phyloP scores from a whole-genome alignment of 1,139 yeast genomes.

The Candida sanyaensis region DNA sequence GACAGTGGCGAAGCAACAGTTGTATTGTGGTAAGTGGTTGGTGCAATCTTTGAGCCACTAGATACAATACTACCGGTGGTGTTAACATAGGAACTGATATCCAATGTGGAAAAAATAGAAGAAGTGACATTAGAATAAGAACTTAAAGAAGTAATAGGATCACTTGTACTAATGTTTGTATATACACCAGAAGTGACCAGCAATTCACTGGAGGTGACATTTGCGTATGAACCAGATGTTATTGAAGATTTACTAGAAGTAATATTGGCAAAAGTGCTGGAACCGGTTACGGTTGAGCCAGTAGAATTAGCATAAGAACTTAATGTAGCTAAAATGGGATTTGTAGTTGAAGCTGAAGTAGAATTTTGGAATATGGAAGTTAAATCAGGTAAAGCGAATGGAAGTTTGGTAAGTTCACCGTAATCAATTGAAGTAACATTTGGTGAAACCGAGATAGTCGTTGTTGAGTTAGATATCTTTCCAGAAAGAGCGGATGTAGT shows the following conservation, averaged over 20 bases:
- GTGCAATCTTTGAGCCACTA: not conserved
- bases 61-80: not conserved
- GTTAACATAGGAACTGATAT: not conserved
- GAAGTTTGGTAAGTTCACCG: slow-evolving; percentile 2
- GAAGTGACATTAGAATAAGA: not conserved
- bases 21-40: not conserved
- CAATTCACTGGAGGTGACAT: not conserved
- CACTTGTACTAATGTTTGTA: not conserved
- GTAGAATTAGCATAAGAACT: not conserved
- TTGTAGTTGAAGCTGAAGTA: not conserved
- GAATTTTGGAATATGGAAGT: not conserved
- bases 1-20: not conserved
- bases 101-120: not conserved
- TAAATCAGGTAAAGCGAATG: not conserved
- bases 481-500: not conserved
- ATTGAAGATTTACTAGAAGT: not conserved
- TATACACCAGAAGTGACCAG: not conserved
- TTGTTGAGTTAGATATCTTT: not conserved
- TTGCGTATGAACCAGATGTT: not conserved
- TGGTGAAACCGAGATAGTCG: not conserved
- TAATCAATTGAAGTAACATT: not conserved
- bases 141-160: not conserved
- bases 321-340: not conserved
- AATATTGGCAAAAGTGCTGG: not conserved
- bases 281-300: not conserved